Percentiles rank a stretch among this genome's conserved stretches.
These are phyloP conservation scores for Microcos paniculata DNA, from an alignment of 345 rosid species.

Conservation along the genomic window DNA sequence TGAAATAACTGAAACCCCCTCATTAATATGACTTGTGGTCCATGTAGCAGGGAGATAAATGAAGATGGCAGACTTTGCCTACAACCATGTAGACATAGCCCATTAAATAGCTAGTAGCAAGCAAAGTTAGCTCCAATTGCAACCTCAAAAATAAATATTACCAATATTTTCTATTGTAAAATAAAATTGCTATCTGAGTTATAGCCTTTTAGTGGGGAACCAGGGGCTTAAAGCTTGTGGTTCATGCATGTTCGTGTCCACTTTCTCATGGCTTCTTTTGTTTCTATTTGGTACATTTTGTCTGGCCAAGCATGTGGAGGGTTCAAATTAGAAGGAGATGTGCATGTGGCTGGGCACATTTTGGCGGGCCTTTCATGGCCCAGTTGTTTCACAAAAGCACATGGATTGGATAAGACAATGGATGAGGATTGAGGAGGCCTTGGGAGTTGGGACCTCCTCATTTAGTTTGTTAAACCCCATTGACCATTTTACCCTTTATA, in stretches of 20 bases:
- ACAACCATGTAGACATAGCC: not conserved
- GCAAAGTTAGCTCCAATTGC: not conserved
- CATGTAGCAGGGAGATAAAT: not conserved
- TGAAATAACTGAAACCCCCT: not conserved
- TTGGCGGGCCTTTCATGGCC: not conserved
- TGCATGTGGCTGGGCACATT: conserved; percentile 12
- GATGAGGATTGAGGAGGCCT: too few relatives aligned
- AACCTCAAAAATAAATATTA: not conserved
- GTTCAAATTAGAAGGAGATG: not conserved
- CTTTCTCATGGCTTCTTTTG: not conserved
- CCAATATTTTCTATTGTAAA: not conserved
- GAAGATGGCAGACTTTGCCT: not conserved
- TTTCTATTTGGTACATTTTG: not conserved
- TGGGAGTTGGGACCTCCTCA: not conserved
- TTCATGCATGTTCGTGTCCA: not conserved
- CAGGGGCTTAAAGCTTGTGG: not conserved
- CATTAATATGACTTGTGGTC: not conserved
- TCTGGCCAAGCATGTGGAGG: not conserved
- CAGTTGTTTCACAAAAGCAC: not conserved
- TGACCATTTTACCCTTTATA: not conserved
- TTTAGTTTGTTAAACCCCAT: not conserved
- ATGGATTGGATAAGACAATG: not conserved
- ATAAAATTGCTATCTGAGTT: too few relatives aligned
- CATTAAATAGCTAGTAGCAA: conserved; percentile 1
- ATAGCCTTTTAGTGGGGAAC: too few relatives aligned